Base-by-base conservation (phyloP, 306 rosid genomes). In the Acacia crassicarpa region DNA sequence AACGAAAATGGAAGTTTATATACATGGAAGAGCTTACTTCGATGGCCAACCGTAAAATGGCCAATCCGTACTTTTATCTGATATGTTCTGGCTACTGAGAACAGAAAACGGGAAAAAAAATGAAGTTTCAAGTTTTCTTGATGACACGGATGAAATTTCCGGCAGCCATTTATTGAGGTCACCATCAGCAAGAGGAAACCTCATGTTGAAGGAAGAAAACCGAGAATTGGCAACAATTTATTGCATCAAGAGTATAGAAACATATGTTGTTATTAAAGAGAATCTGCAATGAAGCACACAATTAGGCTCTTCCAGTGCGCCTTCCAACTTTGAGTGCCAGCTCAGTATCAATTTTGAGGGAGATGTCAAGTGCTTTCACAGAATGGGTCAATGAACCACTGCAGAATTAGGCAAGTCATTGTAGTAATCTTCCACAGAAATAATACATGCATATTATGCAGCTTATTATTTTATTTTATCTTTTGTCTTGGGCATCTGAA, bases 361-460 rank as follows among this genome's bases (percentile, higher is more conserved):
- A 95, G 78, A 92, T 91, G 85, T 93, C 98, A 54, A 93, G 94
- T 76, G 99, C 99, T 89, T 93, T 92, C 51, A 92, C 98, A 25
- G 98, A 95, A 89, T 95, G 98, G 48, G 98, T 95, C 86, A 93
- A 81, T 25, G 94, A 92, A 87, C 99, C 99, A 79, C 99, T 93
- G 93, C 88, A 84, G 51, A 83, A 73, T 56, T 19, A 76, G 62
- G 40, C 62, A 71, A 27, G 33, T 79, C 12, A 74, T 7, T 44
- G 9, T 27, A 33, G 54, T 78, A 15, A 30, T 75, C 67, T 35
- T 72, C 72, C 40, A 33, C 41, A 72, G 67, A 74, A 45, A 74
- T 68, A 68, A 27, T 67, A 35, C 23, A 38, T 68, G 59, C 45
- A 19, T 69, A 68, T 54, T 48, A 27, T 22, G 68, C 30, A 51